phyloP scores from a whole-genome alignment of 2,329 filamentous ascomycete genomes.

The Neofusicoccum laricinum region DNA sequence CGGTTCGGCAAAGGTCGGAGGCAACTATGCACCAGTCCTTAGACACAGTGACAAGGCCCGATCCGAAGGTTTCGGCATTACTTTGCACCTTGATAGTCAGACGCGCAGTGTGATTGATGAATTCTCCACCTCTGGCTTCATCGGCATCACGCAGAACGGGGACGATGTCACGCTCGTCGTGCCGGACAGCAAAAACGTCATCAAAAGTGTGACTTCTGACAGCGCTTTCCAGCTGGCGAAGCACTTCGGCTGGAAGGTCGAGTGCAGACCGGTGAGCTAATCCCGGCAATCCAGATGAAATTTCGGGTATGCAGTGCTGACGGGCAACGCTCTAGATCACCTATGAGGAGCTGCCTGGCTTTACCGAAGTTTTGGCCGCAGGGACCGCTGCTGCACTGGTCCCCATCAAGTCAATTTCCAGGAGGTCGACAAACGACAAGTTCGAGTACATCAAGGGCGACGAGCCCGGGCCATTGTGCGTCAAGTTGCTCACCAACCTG shows the following conservation, averaged over 20 bases:
- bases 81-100: slow-evolving; percentile 84
- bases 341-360: slow-evolving; percentile 60
- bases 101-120: slow-evolving; percentile 86
- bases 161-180: slow-evolving; percentile 70
- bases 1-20: slow-evolving; percentile 88
- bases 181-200: slow-evolving; percentile 84
- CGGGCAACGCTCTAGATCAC: slow-evolving; percentile 51
- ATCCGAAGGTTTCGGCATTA: slow-evolving; percentile 83
- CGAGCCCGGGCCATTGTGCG: slow-evolving; percentile 70
- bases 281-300: neutral
- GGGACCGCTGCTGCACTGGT: slow-evolving; percentile 90
- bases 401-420: slow-evolving; percentile 86
- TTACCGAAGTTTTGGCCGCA: slow-evolving; percentile 82
- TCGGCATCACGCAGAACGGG: slow-evolving; percentile 67
- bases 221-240: slow-evolving; percentile 73
- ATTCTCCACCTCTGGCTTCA: slow-evolving; percentile 92
- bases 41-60: slow-evolving; percentile 81
- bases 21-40: slow-evolving; percentile 92
- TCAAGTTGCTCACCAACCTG: slow-evolving; percentile 70
- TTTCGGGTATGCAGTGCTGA: neutral
- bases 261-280: slow-evolving; percentile 63
- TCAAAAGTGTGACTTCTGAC: slow-evolving; percentile 80
- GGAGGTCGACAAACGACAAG: slow-evolving; percentile 56
- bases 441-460: slow-evolving; percentile 57
- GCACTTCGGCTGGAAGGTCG: slow-evolving; percentile 80